A percentile compares a stretch with the other conserved stretches of the same genome.
Conservation (phyloP, 2,329 filamentous ascomycete species). For the Cladosporium sp. region DNA sequence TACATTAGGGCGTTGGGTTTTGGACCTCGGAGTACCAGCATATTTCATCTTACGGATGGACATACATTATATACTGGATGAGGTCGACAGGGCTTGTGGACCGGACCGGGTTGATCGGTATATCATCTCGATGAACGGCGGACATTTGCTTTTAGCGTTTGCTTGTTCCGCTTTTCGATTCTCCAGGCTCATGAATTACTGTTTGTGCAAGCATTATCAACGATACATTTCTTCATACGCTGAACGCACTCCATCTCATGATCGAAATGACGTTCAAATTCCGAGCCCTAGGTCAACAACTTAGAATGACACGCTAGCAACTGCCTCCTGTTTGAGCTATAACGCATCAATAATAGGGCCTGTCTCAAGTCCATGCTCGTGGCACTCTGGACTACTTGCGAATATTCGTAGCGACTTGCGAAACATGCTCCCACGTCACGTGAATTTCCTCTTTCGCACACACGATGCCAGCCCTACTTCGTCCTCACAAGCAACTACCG, state of each 20-base stretch:
- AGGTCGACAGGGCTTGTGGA: background rate
- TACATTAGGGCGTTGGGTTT: background rate
- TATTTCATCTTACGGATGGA: background rate
- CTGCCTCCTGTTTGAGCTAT: conserved; percentile 10
- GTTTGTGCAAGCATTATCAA: background rate
- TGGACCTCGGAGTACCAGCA: background rate
- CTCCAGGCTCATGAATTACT: background rate
- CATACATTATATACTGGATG: conserved; percentile 9
- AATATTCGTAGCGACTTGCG: background rate
- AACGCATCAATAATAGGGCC: background rate
- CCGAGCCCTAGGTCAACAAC: background rate
- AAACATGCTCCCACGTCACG: background rate
- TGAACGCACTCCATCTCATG: background rate
- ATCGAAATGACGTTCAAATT: background rate
- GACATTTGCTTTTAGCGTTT: background rate
- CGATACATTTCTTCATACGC: background rate
- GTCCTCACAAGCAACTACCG: background rate
- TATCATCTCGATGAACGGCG: background rate
- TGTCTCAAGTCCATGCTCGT: background rate
- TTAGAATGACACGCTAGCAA: background rate
- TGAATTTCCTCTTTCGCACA: background rate
- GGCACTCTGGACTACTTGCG: background rate
- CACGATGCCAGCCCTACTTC: background rate
- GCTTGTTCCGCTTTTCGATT: background rate
- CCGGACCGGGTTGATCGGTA: background rate